A percentile compares a stretch with the other conserved stretches of the same genome.
Conservation (phyloP, 2,329 filamentous ascomycete species). For the Grosmannia huntii region DNA sequence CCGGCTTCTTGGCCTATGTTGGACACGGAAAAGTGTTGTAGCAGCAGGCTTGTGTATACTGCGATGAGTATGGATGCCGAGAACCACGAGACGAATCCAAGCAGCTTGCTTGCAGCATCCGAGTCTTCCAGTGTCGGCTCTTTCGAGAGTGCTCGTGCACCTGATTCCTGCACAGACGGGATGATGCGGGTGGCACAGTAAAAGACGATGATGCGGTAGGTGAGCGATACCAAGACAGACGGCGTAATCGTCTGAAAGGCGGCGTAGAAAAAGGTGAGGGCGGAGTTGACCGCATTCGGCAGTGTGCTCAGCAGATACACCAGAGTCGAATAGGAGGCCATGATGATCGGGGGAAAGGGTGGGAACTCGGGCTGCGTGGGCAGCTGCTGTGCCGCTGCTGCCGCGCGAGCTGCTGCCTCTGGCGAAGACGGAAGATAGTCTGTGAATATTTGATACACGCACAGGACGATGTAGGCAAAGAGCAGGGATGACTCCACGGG, state of each 20-base stretch:
- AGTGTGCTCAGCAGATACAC: slow-evolving; percentile 71
- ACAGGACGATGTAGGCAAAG: slow-evolving; percentile 96
- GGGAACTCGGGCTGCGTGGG: slow-evolving; percentile 62
- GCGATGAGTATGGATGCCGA: slow-evolving; percentile 89
- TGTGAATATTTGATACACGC: slow-evolving; percentile 98
- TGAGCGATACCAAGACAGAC: slow-evolving; percentile 86
- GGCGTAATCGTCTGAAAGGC: slow-evolving; percentile 93
- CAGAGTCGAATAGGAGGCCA: slow-evolving; percentile 93
- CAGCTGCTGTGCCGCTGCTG: slow-evolving; percentile 27
- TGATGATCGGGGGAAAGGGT: slow-evolving; percentile 92
- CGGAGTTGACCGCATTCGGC: slow-evolving; percentile 72
- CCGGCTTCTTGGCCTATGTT: slow-evolving; percentile 50
- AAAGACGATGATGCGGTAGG: slow-evolving; percentile 88
- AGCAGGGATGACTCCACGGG: slow-evolving; percentile 89
- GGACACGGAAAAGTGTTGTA: slow-evolving; percentile 81
- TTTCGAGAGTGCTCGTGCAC: slow-evolving; percentile 68
- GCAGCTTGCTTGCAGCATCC: slow-evolving; percentile 65
- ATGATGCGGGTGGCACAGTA: slow-evolving; percentile 95
- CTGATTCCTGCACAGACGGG: slow-evolving; percentile 78
- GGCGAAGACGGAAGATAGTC: slow-evolving; percentile 71
- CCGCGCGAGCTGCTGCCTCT: slow-evolving; percentile 39
- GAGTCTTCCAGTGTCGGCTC: slow-evolving; percentile 77
- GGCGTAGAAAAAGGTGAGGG: slow-evolving; percentile 74
- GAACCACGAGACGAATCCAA: slow-evolving; percentile 85
- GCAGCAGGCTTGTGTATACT: slow-evolving; percentile 86